Conservation (phyloP, 2,329 filamentous ascomycete species). For the Trichophyton mentagrophytes region DNA sequence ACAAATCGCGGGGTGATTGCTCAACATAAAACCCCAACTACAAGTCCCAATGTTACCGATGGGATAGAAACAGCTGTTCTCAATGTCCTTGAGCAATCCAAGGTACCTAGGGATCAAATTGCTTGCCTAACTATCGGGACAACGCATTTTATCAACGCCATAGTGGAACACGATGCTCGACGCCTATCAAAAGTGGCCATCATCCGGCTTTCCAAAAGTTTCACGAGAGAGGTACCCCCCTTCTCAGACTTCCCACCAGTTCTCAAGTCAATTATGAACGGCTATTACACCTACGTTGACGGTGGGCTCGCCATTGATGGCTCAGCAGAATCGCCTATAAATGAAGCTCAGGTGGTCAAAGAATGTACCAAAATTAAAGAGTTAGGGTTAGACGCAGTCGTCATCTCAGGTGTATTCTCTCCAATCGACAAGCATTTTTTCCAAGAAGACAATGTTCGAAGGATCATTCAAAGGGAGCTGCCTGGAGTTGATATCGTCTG, state of each 20-base stretch:
- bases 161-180: constrained; percentile 38
- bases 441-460: constrained; percentile 41
- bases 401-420: constrained; percentile 46
- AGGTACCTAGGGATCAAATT: constrained; percentile 23
- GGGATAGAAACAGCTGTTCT: constrained; percentile 30
- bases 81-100: constrained; percentile 24
- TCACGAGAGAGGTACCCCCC: constrained; percentile 38
- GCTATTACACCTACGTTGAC: constrained; percentile 37
- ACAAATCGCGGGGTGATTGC: constrained; percentile 20
- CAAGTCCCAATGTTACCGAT: constrained; percentile 30
- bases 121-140: constrained; percentile 40
- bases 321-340: constrained; percentile 29
- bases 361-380: constrained; percentile 34
- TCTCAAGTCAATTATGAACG: constrained; percentile 36
- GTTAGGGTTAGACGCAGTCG: constrained; percentile 35
- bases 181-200: constrained; percentile 42
- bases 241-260: constrained; percentile 39
- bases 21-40: constrained; percentile 28
- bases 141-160: constrained; percentile 42
- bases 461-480: constrained; percentile 37
- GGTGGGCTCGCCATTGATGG: constrained; percentile 38
- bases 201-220: constrained; percentile 38
- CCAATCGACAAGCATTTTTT: constrained; percentile 43
- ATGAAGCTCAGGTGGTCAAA: constrained; percentile 34
- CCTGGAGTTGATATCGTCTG: constrained; percentile 39